A percentile compares a stretch with the other conserved stretches of the same genome.
Evolutionary conservation across 176 grass and related monocot species (phyloP).

Genomic region (Zea luxurians): DNA sequence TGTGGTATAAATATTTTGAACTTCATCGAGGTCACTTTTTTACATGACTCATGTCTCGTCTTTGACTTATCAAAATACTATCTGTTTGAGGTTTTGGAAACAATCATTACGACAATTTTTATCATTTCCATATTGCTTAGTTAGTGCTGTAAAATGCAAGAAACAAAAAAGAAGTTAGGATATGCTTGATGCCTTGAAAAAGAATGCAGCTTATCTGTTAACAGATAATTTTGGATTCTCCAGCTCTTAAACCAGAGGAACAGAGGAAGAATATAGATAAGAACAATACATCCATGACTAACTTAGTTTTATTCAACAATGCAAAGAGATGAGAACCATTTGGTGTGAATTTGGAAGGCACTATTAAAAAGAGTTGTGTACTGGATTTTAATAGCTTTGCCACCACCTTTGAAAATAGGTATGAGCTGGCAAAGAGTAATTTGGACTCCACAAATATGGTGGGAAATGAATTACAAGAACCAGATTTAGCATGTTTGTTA

Average conservation of each 20-base stretch:
- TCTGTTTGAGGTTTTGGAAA: background rate
- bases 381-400: too few relatives aligned
- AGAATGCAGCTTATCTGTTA: background rate
- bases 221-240: background rate
- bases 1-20: background rate
- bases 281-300: too few relatives aligned
- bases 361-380: too few relatives aligned
- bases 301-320: too few relatives aligned
- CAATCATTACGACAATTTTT: background rate
- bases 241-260: background rate
- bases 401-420: too few relatives aligned
- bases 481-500: too few relatives aligned
- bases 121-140: conserved; percentile 3
- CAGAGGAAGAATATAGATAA: too few relatives aligned
- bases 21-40: background rate
- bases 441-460: too few relatives aligned
- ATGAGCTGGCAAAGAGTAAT: too few relatives aligned
- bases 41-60: background rate
- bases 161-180: background rate
- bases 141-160: background rate
- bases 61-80: conserved; percentile 6
- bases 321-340: too few relatives aligned
- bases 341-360: too few relatives aligned
- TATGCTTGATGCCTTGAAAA: background rate
- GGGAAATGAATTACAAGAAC: too few relatives aligned